Base-by-base conservation (phyloP, 495 filamentous ascomycete species). In the Xanthoparmelia taractica region DNA sequence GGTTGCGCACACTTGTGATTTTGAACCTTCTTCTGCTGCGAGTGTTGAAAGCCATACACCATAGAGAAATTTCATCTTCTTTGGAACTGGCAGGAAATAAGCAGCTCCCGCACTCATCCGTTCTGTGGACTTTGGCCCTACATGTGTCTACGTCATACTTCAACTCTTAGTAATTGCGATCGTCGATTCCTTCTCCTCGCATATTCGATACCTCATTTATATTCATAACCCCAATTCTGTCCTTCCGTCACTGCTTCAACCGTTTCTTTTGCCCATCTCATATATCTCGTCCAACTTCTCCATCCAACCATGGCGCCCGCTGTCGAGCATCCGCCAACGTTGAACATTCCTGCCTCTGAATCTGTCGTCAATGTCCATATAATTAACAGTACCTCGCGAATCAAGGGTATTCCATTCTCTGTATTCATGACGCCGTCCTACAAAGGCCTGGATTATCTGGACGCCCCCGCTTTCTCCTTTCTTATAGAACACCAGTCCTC, bases 321-420 rank as follows among this genome's bases (percentile, higher is more conserved):
- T 6, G 13, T 31, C 5, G 45, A 43, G 50, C 17, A 29, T 59
- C 34, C 37, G 12, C 25, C 37, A 43, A 3, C 3, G 7, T 59
- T 59, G 27, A 71, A 75, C 41, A 81, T 84, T 57, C 80, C 81
- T 1, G 29, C 68, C 1, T 84, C 80, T 4, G 43, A 33, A 3
- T 69, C 73, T 52, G 81, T 74, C 2, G 81, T 84, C 59, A 65
- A 73, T 25, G 75, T 85, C 40, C 77, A 75, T 23, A 80, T 85
- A 68, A 81, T 85, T 43, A 72, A 85, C 72, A 78, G 75, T 0
- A 78, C 74, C 12, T 68, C 68, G 50, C 72, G 64, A 1, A 69
- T 80, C 54, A 69, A 59, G 0, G 75, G 71, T 10, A 65, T 78
- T 52, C 64, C 66, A 2, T 45, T 70, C 15, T 36, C 10, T 3